Evolutionary conservation across 2,329 filamentous ascomycete genomes (phyloP).

Genomic region (Verticillium albo-atrum): DNA sequence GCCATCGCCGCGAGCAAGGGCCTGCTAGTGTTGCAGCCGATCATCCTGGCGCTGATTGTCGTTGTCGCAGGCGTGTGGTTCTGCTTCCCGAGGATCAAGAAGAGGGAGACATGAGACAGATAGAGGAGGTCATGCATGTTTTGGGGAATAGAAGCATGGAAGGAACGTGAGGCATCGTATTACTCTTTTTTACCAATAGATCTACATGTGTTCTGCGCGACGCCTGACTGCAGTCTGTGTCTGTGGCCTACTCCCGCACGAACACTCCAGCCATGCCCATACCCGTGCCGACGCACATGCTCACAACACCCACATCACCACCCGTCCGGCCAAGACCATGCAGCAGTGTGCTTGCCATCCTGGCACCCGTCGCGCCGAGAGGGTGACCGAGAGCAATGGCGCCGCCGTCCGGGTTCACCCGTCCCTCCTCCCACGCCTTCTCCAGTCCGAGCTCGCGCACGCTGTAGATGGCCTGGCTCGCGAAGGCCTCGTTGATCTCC

Average conservation of each 20-base stretch:
- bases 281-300: conserved; percentile 85
- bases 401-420: conserved; percentile 87
- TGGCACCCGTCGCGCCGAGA: conserved; percentile 79
- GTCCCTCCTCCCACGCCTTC: conserved; percentile 54
- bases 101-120: conserved; percentile 16
- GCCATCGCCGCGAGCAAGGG: conserved; percentile 51
- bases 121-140: background rate
- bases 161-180: no score
- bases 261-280: conserved; percentile 72
- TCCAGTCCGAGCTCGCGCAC: conserved; percentile 66
- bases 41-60: conserved; percentile 39
- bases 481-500: conserved; percentile 89
- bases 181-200: no score
- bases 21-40: conserved; percentile 45
- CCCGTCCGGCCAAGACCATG: conserved; percentile 65
- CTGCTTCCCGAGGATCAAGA: conserved; percentile 28
- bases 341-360: conserved; percentile 69
- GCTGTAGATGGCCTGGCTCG: conserved; percentile 65
- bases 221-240: no score
- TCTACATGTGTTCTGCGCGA: no score
- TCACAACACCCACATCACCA: conserved; percentile 73
- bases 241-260: conserved; percentile 49
- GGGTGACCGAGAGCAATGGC: conserved; percentile 94
- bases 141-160: no score
- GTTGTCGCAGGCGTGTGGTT: conserved; percentile 29